These are phyloP conservation scores for Colletotrichum higginsianum DNA, from an alignment of 2,329 filamentous ascomycete species.

Conservation along the genomic window DNA sequence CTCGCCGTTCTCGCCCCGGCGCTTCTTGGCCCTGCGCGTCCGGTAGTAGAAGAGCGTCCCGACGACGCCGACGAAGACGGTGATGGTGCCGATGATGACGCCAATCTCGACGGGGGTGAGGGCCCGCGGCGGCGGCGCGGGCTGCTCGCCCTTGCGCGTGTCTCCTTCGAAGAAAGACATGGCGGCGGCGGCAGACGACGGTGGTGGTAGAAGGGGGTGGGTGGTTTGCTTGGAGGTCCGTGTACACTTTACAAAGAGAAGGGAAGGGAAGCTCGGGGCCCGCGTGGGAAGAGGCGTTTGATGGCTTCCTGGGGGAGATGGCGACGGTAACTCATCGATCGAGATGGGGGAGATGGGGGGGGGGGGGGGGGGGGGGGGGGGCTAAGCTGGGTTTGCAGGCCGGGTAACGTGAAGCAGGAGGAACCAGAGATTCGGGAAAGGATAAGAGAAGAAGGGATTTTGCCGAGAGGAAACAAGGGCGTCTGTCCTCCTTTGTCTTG, in stretches of 20 bases:
- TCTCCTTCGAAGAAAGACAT: constrained; percentile 43
- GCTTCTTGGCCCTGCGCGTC: constrained; percentile 33
- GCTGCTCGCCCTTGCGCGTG: constrained; percentile 33
- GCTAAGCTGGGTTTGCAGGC: neutral
- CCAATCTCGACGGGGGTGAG: constrained; percentile 49
- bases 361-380: neutral
- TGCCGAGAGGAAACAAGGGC: neutral
- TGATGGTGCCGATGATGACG: constrained; percentile 46
- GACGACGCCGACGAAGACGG: constrained; percentile 46
- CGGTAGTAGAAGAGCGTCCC: constrained; percentile 46
- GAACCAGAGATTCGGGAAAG: neutral
- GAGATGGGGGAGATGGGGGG: neutral
- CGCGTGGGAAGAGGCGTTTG: constrained; percentile 5
- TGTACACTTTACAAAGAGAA: neutral
- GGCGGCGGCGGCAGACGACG: neutral
- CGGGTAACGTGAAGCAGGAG: neutral
- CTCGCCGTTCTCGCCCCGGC: constrained; percentile 3
- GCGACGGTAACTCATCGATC: neutral
- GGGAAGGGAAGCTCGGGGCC: neutral
- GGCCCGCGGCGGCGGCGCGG: constrained; percentile 33
- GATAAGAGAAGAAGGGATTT: neutral
- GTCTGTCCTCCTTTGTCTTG: neutral
- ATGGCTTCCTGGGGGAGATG: neutral
- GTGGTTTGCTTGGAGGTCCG: neutral
- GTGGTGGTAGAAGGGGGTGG: neutral